These are phyloP conservation scores for Stagonosporopsis rhizophila DNA, from an alignment of 2,329 filamentous ascomycete genomes.

Conservation along the genomic window DNA sequence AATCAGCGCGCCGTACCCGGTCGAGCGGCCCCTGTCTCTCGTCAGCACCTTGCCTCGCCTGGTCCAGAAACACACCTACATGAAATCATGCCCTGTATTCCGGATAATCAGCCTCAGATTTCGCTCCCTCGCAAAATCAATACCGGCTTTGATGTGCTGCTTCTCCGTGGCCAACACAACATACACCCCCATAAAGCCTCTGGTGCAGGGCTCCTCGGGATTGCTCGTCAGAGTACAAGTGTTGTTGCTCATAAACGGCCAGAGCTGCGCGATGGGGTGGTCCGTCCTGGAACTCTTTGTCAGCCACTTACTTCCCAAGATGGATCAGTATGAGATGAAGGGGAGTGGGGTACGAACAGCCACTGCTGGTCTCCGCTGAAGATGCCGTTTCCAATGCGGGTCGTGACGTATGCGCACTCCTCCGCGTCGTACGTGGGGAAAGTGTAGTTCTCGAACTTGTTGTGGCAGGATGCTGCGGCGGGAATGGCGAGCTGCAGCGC, in stretches of 20 bases:
- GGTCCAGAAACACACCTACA: conserved; percentile 19
- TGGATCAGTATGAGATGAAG: too few species aligned
- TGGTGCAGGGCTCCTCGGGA: conserved; percentile 37
- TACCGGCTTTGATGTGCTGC: conserved; percentile 42
- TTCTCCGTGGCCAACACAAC: conserved; percentile 45
- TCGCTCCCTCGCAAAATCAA: conserved; percentile 43
- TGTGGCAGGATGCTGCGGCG: conserved; percentile 42
- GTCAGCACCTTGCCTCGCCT: conserved; percentile 2
- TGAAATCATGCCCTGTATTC: conserved; percentile 48
- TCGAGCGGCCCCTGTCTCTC: conserved; percentile 39
- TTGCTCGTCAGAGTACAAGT: conserved; percentile 40
- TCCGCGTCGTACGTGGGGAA: conserved; percentile 32
- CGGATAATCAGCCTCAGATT: conserved; percentile 45
- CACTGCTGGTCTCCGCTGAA: conserved; percentile 33
- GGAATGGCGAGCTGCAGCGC: conserved; percentile 39
- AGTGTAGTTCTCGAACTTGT: conserved; percentile 30
- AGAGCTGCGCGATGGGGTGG: conserved; percentile 41
- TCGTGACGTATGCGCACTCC: conserved; percentile 36
- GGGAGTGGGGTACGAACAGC: conserved; percentile 30
- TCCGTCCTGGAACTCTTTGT: conserved; percentile 33
- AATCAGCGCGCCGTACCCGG: conserved; percentile 43
- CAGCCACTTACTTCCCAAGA: conserved; percentile 1
- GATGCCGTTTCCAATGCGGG: conserved; percentile 30
- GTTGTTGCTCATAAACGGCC: conserved; percentile 46
- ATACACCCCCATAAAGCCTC: conserved; percentile 44